A percentile compares a stretch with the other conserved stretches of the same genome.
These are phyloP conservation scores for Chrysosporium keratinophilum DNA, from an alignment of 2,329 filamentous ascomycete genomes.

Conservation along the genomic window DNA sequence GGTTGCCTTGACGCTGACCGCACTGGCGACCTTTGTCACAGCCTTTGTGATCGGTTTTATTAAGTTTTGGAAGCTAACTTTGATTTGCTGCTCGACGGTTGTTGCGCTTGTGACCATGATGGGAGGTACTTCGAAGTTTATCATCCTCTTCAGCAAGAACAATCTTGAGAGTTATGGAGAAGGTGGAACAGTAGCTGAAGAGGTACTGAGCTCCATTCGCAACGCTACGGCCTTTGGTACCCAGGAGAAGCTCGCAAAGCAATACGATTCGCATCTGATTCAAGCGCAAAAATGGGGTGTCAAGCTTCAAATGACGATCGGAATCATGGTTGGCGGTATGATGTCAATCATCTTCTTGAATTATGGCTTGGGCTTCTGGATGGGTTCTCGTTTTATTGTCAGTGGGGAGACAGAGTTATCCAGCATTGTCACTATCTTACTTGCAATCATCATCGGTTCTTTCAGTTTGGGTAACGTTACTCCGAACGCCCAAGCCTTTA, in stretches of 20 bases:
- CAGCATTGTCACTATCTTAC: conserved; percentile 70
- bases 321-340: conserved; percentile 71
- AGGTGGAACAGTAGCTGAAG: conserved; percentile 81
- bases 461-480: conserved; percentile 82
- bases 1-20: conserved; percentile 64
- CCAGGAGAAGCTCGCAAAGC: conserved; percentile 76
- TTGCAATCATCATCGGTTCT: conserved; percentile 86
- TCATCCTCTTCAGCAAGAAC: conserved; percentile 70
- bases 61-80: conserved; percentile 83
- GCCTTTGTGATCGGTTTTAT: conserved; percentile 86
- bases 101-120: conserved; percentile 69
- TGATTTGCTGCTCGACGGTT: conserved; percentile 76
- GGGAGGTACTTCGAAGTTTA: conserved; percentile 60
- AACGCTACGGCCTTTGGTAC: conserved; percentile 90
- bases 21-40: conserved; percentile 70
- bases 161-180: conserved; percentile 69
- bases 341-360: conserved; percentile 78
- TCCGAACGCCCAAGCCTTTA: conserved; percentile 79
- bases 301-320: conserved; percentile 62
- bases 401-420: conserved; percentile 55
- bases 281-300: conserved; percentile 66
- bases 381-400: conserved; percentile 66
- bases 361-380: conserved; percentile 82
- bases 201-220: conserved; percentile 86
- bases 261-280: conserved; percentile 67